Base-by-base conservation (phyloP, 2,329 filamentous ascomycete species). In the Ophiostoma perfectum region DNA sequence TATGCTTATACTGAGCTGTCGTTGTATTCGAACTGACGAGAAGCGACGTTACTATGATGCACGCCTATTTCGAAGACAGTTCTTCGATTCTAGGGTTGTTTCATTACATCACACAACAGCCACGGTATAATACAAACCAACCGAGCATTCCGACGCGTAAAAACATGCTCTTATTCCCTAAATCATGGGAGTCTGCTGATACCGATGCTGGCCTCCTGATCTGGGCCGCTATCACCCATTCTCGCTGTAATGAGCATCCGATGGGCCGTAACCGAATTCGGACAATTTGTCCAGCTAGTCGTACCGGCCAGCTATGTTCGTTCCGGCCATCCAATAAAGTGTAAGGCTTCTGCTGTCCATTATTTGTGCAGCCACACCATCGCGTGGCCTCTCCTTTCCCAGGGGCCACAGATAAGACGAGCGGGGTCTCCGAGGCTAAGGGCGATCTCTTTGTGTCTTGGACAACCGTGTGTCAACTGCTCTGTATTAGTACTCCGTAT, bases 221-320 rank as follows among this genome's bases (percentile, higher is more conserved):
- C 49, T 27, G 4, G 49, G 2, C 42, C 45, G 16, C 5, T 18
- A 18, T 52, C 47, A 7, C 16, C 49, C 18, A 8, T 8, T n/a
- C 49, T 14, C 5, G 18, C 18, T 58, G 52, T 58, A 58, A 58
- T 58, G 52, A 58, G 18, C 3, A 9, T 11, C n/a, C 49, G 5
- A 5, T 55, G n/a, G 49, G 9, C 27, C 11, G 36, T 38, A 60
- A 60, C 55, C 38, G 12, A 6, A 60, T 60, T 60, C 11, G 55
- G 55, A 39, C 27, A 60, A 38, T 60, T 60, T 60, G 55, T 60
- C 55, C 55, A 60, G 55, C 18, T 27, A 38, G 55, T 60, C 12
- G 55, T 38, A 18, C n/a, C 27, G 49, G 49, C 18, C 49, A 27
- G 27, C 27, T 27, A 60, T 6, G 49, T 36, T 60, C 27, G 55